Evolutionary conservation across 106 monocot species (phyloP).

Genomic region (Platanthera zijinensis): DNA sequence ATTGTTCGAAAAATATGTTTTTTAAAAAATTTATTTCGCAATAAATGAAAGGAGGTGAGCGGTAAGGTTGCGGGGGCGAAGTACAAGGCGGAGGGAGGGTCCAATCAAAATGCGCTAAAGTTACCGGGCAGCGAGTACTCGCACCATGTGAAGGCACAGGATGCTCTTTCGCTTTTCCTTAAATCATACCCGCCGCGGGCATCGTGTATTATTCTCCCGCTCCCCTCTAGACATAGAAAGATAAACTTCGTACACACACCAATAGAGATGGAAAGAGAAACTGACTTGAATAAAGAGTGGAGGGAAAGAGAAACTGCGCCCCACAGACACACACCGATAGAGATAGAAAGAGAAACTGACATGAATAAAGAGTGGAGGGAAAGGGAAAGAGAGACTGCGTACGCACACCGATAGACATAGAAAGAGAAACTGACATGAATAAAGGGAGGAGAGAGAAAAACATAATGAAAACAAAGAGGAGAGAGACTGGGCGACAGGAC

Average conservation of each 20-base stretch:
- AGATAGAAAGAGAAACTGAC: no score
- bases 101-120: not conserved
- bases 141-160: conserved; percentile 3
- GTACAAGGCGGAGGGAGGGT: not conserved
- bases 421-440: not conserved
- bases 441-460: not conserved
- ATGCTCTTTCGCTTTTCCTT: not conserved
- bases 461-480: not conserved
- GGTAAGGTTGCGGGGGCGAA: no score
- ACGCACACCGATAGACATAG: not conserved
- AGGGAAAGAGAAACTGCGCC: no score
- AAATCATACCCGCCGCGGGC: not conserved
- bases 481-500: not conserved
- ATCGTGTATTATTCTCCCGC: not conserved
- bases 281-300: no score
- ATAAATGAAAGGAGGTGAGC: no score
- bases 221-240: not conserved
- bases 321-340: no score
- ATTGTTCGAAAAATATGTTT: no score
- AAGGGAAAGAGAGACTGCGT: no score
- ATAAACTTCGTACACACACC: no score
- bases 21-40: no score
- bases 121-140: not conserved
- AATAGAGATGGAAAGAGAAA: no score
- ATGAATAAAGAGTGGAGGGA: no score